Conservation (phyloP, 225 moss, liverwort and hornwort species). For the Marchantia polymorpha region DNA sequence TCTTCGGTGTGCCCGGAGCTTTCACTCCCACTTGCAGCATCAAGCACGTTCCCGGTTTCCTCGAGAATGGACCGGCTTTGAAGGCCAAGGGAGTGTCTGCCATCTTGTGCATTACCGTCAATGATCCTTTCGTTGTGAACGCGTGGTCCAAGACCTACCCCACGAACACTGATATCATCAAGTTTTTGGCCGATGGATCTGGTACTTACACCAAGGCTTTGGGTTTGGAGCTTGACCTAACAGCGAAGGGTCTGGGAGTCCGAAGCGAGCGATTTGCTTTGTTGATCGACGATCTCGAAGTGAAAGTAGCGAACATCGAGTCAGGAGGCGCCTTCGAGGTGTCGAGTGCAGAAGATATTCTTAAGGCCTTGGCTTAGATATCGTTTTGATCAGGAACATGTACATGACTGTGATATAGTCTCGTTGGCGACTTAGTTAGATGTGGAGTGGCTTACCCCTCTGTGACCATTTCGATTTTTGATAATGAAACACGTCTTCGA, state of each 20-base stretch:
- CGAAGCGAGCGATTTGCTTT: constrained; percentile 68
- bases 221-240: constrained; percentile 61
- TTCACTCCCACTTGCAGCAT: constrained; percentile 92
- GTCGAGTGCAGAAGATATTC: constrained; percentile 62
- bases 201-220: constrained; percentile 54
- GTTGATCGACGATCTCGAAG: constrained; percentile 60
- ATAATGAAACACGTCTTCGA: neutral
- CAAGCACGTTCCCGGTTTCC: constrained; percentile 84
- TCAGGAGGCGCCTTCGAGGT: constrained; percentile 56
- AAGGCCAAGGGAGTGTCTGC: constrained; percentile 78
- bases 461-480: neutral
- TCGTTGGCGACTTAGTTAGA: neutral
- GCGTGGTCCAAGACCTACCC: constrained; percentile 69
- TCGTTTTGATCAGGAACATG: neutral
- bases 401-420: neutral
- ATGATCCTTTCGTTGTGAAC: constrained; percentile 82
- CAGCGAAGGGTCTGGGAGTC: constrained; percentile 64
- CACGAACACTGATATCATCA: constrained; percentile 48
- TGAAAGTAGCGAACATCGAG: constrained; percentile 69
- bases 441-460: neutral
- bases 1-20: constrained; percentile 81
- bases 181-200: constrained; percentile 83
- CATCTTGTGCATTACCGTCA: constrained; percentile 79
- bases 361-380: constrained; percentile 38
- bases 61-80: constrained; percentile 50